phyloP scores from a whole-genome alignment of 208 protist genomes.

The Angomonas desouzai region DNA sequence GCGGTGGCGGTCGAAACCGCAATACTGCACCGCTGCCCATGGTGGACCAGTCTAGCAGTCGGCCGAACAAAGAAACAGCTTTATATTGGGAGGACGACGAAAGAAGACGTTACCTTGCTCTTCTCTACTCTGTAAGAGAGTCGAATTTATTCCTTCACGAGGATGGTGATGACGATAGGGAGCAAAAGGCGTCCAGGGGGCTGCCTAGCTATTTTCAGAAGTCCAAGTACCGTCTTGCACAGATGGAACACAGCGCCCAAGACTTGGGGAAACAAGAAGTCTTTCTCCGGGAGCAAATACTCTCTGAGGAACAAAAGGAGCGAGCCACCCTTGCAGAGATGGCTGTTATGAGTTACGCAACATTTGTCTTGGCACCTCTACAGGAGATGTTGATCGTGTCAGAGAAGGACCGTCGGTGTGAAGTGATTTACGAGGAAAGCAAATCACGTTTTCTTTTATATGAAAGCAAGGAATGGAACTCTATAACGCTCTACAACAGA shows the following conservation, averaged over 20 bases:
- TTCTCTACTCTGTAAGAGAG: neutral
- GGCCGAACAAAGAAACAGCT: too few species aligned
- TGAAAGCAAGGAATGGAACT: neutral
- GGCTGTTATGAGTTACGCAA: conserved; percentile 76
- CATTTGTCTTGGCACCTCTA: conserved; percentile 66
- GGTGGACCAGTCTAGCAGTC: too few species aligned
- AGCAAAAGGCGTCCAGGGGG: neutral
- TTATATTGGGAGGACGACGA: neutral
- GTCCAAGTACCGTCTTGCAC: conserved; percentile 13
- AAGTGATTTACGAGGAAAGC: neutral
- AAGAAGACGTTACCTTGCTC: neutral
- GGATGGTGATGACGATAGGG: neutral
- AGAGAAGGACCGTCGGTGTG: conserved; percentile 34
- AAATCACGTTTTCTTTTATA: neutral
- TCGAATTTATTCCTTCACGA: neutral
- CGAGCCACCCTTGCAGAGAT: conserved; percentile 55
- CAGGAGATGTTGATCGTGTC: conserved; percentile 59
- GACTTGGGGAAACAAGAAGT: conserved; percentile 43
- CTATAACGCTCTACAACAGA: neutral
- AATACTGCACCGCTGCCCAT: too few species aligned
- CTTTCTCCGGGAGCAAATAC: conserved; percentile 37
- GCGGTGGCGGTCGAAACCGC: neutral
- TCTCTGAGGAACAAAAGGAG: conserved; percentile 57
- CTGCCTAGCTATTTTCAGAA: neutral
- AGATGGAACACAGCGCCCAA: conserved; percentile 15